Evolutionary conservation across 2,329 filamentous ascomycete genomes (phyloP), one percentile per base, ranked within the genome.

Genomic region (Aspergillus spinulosporus): DNA sequence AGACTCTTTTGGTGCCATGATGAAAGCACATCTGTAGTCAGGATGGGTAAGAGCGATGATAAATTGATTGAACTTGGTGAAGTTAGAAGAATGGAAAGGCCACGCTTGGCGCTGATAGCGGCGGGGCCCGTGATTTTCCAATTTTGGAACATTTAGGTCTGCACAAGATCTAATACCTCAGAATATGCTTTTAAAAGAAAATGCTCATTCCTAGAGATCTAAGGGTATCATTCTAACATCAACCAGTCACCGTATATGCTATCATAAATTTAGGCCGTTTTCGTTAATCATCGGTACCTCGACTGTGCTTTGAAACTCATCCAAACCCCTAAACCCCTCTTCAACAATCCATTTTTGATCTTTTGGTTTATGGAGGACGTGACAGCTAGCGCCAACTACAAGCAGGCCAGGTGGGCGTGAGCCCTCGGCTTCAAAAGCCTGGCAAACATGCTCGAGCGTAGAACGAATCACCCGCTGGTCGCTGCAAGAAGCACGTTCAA

Each of bases 401-500:
- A 99, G 76, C 58, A 99, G 72, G 0, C 94, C 94, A 0, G 94
- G 94, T 11, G 94, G 94, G 36, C 93, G 80, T 63, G 89, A 94
- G 0, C 94, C 94, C 68, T 95, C 91, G 49, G 89, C 85, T 71
- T 97, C 92, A 45, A 99, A 86, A 0, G 94, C 94, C 51, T 86
- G 82, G 26, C 83, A 88, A 1, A 97, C 90, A 65, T 88, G 82
- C 64, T 86, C 82, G 26, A 99, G 76, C 1, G 91, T 96, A 1
- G 92, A 94, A 54, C 94, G 82, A 29, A 99, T 92, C 12, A 99
- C 90, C 48, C 93, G 82, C 76, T 99, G 94, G 69, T 99, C 94
- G 0, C 91, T 89, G 70, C 94, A 99, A 59, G 90, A 96, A 4
- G 94, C 94, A 36, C 94, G 83, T 75, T 99, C 94, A 54, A 99